These are phyloP conservation scores for Echeveria elegans DNA, from an alignment of 164 flowering plant genomes.

Conservation along the genomic window DNA sequence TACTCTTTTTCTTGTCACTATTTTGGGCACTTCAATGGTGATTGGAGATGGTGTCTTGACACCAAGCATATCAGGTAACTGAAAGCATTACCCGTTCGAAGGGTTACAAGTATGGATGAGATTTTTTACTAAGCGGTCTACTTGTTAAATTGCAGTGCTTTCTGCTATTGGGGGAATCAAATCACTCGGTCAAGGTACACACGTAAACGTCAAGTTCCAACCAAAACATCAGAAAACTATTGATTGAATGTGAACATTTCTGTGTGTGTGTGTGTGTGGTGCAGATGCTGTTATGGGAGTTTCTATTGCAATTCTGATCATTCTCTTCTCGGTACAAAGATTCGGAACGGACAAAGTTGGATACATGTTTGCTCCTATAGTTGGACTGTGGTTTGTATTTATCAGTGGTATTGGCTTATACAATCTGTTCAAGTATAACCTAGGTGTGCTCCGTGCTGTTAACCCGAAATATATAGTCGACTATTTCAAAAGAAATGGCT, in stretches of 20 bases:
- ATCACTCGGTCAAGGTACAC: conserved; percentile 36
- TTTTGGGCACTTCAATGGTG: conserved; percentile 60
- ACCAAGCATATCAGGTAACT: conserved; percentile 67
- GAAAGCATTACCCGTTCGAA: neutral
- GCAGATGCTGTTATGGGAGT: conserved; percentile 54
- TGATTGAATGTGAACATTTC: too few relatives aligned
- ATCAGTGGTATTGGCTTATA: conserved; percentile 56
- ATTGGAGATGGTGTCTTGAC: conserved; percentile 82
- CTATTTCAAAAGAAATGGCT: conserved; percentile 59
- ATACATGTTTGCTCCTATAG: conserved; percentile 54
- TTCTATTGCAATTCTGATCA: conserved; percentile 54
- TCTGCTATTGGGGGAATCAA: conserved; percentile 62
- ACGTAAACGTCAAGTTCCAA: neutral
- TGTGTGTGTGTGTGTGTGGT: too few relatives aligned
- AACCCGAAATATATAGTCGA: conserved; percentile 49
- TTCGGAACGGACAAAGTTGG: conserved; percentile 88
- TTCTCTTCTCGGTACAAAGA: conserved; percentile 48
- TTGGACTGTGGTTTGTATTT: conserved; percentile 54
- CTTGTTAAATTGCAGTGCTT: conserved; percentile 35
- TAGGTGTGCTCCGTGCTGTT: conserved; percentile 45
- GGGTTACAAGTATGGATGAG: neutral
- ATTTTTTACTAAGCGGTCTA: neutral
- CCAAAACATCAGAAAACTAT: neutral
- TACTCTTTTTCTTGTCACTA: conserved; percentile 40
- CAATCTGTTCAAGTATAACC: conserved; percentile 51